Percentiles rank a stretch among this genome's conserved stretches.
Conservation (phyloP, 176 grass and related monocot genomes). For the Triticum dicoccoides region DNA sequence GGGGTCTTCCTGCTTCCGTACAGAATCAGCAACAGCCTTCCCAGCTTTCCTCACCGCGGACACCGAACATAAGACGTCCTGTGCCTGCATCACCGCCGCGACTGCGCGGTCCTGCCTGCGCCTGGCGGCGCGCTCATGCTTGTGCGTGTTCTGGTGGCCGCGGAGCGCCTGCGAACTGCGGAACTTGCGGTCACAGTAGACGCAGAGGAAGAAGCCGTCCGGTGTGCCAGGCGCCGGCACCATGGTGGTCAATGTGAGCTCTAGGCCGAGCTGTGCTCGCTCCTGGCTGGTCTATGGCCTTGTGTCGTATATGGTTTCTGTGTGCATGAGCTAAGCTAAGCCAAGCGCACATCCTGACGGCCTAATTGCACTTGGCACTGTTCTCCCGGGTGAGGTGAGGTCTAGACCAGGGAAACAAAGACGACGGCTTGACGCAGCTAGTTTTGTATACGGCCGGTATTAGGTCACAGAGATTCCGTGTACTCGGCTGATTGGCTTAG, state of each 20-base stretch:
- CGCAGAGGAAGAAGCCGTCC: constrained; percentile 71
- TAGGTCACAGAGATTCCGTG: too few species aligned
- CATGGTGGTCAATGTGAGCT: constrained; percentile 37
- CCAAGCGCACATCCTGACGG: too few species aligned
- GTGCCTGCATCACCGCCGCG: too few species aligned
- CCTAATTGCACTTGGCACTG: too few species aligned
- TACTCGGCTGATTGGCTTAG: too few species aligned
- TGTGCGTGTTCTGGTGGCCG: constrained; percentile 95
- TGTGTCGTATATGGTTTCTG: neutral
- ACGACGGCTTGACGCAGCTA: too few species aligned
- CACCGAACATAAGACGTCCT: too few species aligned
- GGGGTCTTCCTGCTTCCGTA: neutral
- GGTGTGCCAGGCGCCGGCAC: constrained; percentile 6
- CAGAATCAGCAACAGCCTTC: neutral
- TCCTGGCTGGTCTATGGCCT: too few species aligned
- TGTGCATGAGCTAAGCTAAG: too few species aligned
- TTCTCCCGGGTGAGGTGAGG: too few species aligned
- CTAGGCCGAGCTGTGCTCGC: constrained; percentile 32
- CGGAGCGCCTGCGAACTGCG: constrained; percentile 83
- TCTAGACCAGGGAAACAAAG: too few species aligned
- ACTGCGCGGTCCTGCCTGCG: constrained; percentile 24
- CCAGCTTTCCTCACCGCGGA: neutral
- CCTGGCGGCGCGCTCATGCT: constrained; percentile 71
- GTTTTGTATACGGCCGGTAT: too few species aligned
- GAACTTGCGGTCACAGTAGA: constrained; percentile 83